Evolutionary conservation across 1,284 basidiomycete species (phyloP), one percentile per base, ranked within the genome.

Genomic region (Ustilago cynodontis): DNA sequence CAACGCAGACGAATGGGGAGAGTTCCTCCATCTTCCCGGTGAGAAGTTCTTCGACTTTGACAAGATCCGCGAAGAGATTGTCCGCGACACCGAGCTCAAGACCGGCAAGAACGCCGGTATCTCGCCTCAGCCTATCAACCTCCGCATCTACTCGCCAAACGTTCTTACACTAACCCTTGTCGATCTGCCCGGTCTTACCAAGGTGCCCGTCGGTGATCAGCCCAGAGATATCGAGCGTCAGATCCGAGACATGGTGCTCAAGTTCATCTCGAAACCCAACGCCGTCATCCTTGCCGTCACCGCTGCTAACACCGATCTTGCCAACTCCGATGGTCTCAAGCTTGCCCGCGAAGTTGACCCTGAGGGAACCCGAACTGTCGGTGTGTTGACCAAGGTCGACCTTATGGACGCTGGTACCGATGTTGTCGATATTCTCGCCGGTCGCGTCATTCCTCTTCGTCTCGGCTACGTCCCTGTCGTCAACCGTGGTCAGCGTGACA

Each of bases 91-190:
- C 4, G 95, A 93, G 86, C 89, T 96, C 53, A 96, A 99, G 37
- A 96, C 97, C 0, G 97, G 97, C 0, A 95, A 98, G 89, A 99
- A 99, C 88, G 99, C 98, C 88, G 97, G 97, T 59, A 93, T 99
- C 73, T 95, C 93, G 88, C 95, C 95, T 86, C 87, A 98, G 67
- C 96, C 96, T 5, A 99, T 98, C 86, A 93, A 94, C 75, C 88
- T 98, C 71, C 91, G 94, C 86, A 96, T 99, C 88, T 96, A 93
- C 87, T 95, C 94, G 75, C 94, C 95, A 29, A 91, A 95, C 83
- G 96, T 99, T n/a, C 88, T 98, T 79, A 97, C 98, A 86, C 88
- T 99, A 83, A 99, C 96, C 3, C 87, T 99, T 74, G 96, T 99
- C 51, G 96, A 99, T 88, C 87, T 99, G 57, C 96, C 96, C 9